Base-by-base conservation (phyloP, 345 rosid genomes). In the Pugionium dolabratum region DNA sequence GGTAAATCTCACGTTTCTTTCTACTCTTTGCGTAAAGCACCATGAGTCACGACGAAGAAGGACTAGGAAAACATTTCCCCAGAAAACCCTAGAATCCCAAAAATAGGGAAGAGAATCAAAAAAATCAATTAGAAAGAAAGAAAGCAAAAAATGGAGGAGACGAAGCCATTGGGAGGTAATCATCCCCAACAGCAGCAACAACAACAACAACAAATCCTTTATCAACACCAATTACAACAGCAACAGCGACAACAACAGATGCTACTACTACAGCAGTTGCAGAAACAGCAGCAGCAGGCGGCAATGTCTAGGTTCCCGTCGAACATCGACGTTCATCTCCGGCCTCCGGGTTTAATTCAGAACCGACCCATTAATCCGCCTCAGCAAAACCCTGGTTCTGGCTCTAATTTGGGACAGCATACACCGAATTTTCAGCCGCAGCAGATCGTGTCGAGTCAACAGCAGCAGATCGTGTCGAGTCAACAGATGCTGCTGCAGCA, bases 251-350 rank as follows among this genome's bases (percentile, higher is more conserved):
- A 64, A 35, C 83, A 72, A 2, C 69, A 67, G 7, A 71, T 77
- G 10, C 77, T 73, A 11, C 76, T 72, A 7, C 72, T 78, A 71
- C 78, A 74, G 1, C 82, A 69, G 7, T 79, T 79, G 6, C 84
- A 82, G 4, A 83, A 81, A 35, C 88, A 81, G 26, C 95, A 85
- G 50, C 89, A 84, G 34, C 96, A 89, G 48, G 88, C 91, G 2
- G 93, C 96, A 0, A 91, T 95, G 73, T 76, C 99, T 39, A 83
- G 97, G n/a, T 94, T 94, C 68, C 97, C 97, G 0, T 91, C 99
- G 4, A 91, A 89, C 78, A 89, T 89, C 63, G 96, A 91, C 47
- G 96, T 86, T 0, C 96, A 89, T 69, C 81, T 95, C 70, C 95
- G 91, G 0, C 71, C 93, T 0, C 93, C 91, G 1, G 86, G 90